These are phyloP conservation scores for Paecilomyces sp. DNA, from an alignment of 2,329 filamentous ascomycete species.

Conservation along the genomic window DNA sequence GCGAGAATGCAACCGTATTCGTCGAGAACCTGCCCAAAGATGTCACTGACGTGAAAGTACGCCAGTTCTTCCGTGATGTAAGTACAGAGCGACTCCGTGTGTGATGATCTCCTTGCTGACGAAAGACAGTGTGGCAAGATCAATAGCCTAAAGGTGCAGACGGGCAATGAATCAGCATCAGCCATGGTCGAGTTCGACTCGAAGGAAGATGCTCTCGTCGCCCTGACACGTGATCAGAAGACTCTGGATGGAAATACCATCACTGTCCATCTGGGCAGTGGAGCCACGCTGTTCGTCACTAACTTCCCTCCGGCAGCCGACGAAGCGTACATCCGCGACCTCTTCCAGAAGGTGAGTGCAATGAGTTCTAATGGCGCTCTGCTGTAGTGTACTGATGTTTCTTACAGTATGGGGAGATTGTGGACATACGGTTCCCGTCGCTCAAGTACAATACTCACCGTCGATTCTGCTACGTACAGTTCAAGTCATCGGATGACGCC, in stretches of 20 bases:
- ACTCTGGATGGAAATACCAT: constrained; percentile 68
- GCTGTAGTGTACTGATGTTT: constrained; percentile 6
- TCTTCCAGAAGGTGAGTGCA: constrained; percentile 46
- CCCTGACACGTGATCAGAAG: constrained; percentile 74
- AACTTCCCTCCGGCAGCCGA: constrained; percentile 65
- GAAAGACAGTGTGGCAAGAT: constrained; percentile 62
- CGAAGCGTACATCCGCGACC: constrained; percentile 46
- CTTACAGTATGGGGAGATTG: constrained; percentile 64
- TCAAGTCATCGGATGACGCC: constrained; percentile 61
- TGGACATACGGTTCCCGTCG: constrained; percentile 83
- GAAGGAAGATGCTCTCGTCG: constrained; percentile 71
- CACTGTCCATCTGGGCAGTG: constrained; percentile 64
- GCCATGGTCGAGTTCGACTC: constrained; percentile 81
- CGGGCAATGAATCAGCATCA: constrained; percentile 55
- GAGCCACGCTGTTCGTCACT: constrained; percentile 78
- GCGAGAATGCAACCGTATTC: constrained; percentile 81
- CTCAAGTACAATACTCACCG: constrained; percentile 82
- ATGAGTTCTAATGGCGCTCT: background rate
- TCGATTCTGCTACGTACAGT: constrained; percentile 95
- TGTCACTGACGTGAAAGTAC: constrained; percentile 63
- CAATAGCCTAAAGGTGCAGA: constrained; percentile 64
- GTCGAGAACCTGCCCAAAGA: constrained; percentile 68
- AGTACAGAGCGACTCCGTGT: constrained; percentile 14
- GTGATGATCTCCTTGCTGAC: constrained; percentile 6
- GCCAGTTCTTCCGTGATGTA: constrained; percentile 80